phyloP scores from a whole-genome alignment of 176 grass and related monocot species.

The Musa beccarii region DNA sequence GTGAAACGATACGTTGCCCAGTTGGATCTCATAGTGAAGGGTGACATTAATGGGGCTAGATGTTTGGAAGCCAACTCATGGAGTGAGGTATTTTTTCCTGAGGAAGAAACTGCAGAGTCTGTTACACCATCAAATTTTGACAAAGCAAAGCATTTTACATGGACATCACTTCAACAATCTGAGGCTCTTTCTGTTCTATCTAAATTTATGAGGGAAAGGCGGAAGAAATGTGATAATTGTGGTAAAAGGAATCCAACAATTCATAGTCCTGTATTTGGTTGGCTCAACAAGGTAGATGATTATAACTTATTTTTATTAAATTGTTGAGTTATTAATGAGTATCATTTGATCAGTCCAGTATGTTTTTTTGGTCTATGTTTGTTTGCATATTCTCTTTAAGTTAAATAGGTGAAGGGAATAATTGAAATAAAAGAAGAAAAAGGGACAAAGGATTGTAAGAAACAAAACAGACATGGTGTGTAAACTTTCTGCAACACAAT shows the following conservation, averaged over 20 bases:
- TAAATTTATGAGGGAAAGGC: conserved; percentile 43
- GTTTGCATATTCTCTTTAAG: not conserved
- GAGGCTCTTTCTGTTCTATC: conserved; percentile 50
- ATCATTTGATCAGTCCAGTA: too few species aligned
- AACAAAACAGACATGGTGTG: not conserved
- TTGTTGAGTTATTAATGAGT: not conserved
- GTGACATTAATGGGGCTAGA: conserved; percentile 60
- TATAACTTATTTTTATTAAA: not conserved
- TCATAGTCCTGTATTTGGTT: conserved; percentile 61
- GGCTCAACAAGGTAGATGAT: conserved; percentile 64
- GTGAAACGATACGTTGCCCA: conserved; percentile 41
- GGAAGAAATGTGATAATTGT: conserved; percentile 59
- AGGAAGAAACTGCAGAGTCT: conserved; percentile 29
- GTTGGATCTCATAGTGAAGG: conserved; percentile 51
- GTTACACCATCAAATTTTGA: conserved; percentile 21
- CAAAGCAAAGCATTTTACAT: conserved; percentile 27
- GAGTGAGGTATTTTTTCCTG: conserved; percentile 4
- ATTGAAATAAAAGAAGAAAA: too few species aligned
- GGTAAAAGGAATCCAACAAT: conserved; percentile 47
- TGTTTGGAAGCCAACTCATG: conserved; percentile 28
- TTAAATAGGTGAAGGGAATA: too few species aligned
- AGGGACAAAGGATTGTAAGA: too few species aligned
- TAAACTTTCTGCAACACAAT: not conserved
- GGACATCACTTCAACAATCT: conserved; percentile 67
- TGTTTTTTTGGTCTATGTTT: not conserved